Evolutionary conservation across 1,284 basidiomycete species (phyloP).

Genomic region (Peniophora sp.): DNA sequence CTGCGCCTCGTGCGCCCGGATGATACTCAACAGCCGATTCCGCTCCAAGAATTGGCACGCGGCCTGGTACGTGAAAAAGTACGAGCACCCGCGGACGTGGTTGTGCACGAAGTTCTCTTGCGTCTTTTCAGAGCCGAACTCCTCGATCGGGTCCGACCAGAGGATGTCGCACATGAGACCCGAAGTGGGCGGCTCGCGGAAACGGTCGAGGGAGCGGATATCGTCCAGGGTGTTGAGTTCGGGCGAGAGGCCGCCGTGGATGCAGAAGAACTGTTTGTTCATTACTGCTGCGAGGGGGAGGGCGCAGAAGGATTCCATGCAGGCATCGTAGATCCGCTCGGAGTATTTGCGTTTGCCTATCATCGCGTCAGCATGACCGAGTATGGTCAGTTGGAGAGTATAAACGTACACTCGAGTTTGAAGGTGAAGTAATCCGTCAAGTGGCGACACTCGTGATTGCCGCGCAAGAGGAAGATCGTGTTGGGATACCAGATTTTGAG

Average conservation of each 20-base stretch:
- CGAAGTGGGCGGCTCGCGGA: constrained; percentile 90
- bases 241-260: constrained; percentile 88
- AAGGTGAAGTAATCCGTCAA: constrained; percentile 87
- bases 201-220: constrained; percentile 86
- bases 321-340: constrained; percentile 83
- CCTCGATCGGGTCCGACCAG: constrained; percentile 92
- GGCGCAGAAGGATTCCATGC: constrained; percentile 91
- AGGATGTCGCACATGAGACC: constrained; percentile 94
- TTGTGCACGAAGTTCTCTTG: constrained; percentile 86
- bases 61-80: constrained; percentile 95
- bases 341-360: constrained; percentile 94
- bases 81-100: constrained; percentile 91
- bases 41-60: constrained; percentile 92
- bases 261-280: constrained; percentile 97
- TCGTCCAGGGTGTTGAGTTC: constrained; percentile 90
- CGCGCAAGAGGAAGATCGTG: constrained; percentile 83
- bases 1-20: constrained; percentile 92
- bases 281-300: constrained; percentile 89
- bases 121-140: constrained; percentile 88
- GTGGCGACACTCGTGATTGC: constrained; percentile 88
- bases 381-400: constrained; percentile 1
- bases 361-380: constrained; percentile 1
- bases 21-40: constrained; percentile 91
- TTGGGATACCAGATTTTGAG: constrained; percentile 92
- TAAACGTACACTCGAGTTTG: constrained; percentile 78